These are phyloP conservation scores for Jaltomata sinuosa DNA, from an alignment of 257 asterid genomes.

Conservation along the genomic window DNA sequence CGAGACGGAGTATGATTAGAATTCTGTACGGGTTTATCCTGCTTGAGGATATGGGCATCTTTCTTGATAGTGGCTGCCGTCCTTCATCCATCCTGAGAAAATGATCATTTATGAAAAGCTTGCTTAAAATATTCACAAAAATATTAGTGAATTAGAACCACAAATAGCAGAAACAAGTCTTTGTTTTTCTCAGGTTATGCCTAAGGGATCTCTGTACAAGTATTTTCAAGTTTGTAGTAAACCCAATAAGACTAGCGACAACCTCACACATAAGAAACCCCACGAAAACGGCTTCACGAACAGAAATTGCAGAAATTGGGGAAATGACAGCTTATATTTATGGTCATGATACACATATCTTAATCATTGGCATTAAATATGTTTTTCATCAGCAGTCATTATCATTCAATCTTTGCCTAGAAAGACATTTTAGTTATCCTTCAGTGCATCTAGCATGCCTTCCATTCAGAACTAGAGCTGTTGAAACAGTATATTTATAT, in stretches of 20 bases:
- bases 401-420: not conserved
- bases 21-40: slow-evolving; percentile 76
- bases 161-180: not conserved
- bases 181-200: not conserved
- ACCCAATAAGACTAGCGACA: not conserved
- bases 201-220: not conserved
- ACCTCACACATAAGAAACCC: not conserved
- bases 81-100: slow-evolving; percentile 87
- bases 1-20: slow-evolving; percentile 67
- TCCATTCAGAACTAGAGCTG: not conserved
- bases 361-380: not conserved
- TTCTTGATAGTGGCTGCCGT: slow-evolving; percentile 89
- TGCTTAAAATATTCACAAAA: not conserved
- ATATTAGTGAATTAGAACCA: not conserved
- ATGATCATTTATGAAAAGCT: slow-evolving; percentile 1
- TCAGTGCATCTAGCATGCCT: not conserved
- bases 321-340: not conserved
- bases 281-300: not conserved
- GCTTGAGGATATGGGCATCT: slow-evolving; percentile 76
- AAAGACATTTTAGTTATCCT: not conserved
- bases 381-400: not conserved
- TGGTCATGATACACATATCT: not conserved
- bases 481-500: not conserved
- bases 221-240: not conserved
- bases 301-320: not conserved